These are phyloP conservation scores for Amauroascus niger DNA, from an alignment of 2,329 filamentous ascomycete species.

Conservation along the genomic window DNA sequence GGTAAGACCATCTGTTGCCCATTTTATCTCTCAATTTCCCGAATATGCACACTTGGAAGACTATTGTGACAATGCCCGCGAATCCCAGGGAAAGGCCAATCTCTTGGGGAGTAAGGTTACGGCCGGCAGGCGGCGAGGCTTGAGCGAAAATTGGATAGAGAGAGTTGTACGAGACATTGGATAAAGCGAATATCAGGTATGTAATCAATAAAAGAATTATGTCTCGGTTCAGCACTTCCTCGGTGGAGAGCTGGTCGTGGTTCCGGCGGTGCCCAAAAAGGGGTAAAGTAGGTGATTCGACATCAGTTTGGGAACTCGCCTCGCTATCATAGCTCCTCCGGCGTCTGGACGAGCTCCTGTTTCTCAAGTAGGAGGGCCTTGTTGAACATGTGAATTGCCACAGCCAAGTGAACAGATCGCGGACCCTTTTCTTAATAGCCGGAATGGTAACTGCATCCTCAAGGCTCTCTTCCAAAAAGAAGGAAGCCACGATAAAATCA, in stretches of 20 bases:
- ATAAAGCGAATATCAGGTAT: conserved; percentile 86
- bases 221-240: conserved; percentile 64
- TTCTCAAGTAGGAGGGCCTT: conserved; percentile 50
- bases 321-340: conserved; percentile 37
- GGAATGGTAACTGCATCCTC: conserved; percentile 56
- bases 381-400: conserved; percentile 57
- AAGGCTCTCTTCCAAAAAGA: conserved; percentile 81
- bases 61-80: conserved; percentile 72
- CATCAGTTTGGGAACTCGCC: not conserved
- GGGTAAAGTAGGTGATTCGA: not conserved
- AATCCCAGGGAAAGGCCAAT: conserved; percentile 81
- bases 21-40: conserved; percentile 65
- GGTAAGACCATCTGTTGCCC: conserved; percentile 79
- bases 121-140: conserved; percentile 62
- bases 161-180: conserved; percentile 91
- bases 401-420: conserved; percentile 54
- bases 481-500: conserved; percentile 61
- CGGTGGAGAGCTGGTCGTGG: conserved; percentile 35
- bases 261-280: conserved; percentile 35
- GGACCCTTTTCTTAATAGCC: conserved; percentile 49
- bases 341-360: conserved; percentile 19
- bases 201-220: conserved; percentile 72
- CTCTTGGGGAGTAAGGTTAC: conserved; percentile 62
- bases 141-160: conserved; percentile 90
- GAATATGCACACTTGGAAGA: conserved; percentile 83